phyloP scores from a whole-genome alignment of 129 eudicot genomes.

The Apium graveolens region DNA sequence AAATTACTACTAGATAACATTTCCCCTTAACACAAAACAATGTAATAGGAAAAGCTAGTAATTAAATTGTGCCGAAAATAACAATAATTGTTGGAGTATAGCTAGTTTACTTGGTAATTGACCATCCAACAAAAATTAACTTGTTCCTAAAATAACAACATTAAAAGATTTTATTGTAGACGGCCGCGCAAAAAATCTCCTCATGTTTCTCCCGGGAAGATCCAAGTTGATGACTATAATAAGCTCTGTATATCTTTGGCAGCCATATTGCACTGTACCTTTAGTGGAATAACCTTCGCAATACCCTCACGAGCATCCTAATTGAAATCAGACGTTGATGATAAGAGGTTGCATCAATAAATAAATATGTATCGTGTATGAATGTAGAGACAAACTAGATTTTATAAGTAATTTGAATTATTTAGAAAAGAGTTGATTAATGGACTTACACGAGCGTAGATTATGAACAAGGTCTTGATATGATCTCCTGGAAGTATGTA shows the following conservation, averaged over 20 bases:
- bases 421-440: not conserved
- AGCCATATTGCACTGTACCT: not conserved
- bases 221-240: not conserved
- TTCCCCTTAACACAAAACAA: not conserved
- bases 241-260: not conserved
- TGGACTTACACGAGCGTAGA: not conserved
- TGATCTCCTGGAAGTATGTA: not conserved
- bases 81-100: not conserved
- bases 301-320: not conserved
- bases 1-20: too few species aligned
- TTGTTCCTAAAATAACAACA: too few species aligned
- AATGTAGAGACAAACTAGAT: not conserved
- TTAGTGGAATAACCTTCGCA: not conserved
- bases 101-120: not conserved
- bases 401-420: not conserved
- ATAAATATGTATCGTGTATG: too few species aligned
- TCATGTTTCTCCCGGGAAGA: not conserved
- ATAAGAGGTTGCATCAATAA: not conserved
- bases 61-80: not conserved
- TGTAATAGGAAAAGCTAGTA: not conserved
- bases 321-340: not conserved
- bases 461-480: not conserved
- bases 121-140: not conserved
- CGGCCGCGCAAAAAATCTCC: not conserved
- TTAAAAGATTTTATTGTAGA: not conserved